Percentiles rank a stretch among this genome's conserved stretches.
These are phyloP conservation scores for Candida frijolesensis DNA, from an alignment of 1,139 yeast genomes.

Conservation along the genomic window DNA sequence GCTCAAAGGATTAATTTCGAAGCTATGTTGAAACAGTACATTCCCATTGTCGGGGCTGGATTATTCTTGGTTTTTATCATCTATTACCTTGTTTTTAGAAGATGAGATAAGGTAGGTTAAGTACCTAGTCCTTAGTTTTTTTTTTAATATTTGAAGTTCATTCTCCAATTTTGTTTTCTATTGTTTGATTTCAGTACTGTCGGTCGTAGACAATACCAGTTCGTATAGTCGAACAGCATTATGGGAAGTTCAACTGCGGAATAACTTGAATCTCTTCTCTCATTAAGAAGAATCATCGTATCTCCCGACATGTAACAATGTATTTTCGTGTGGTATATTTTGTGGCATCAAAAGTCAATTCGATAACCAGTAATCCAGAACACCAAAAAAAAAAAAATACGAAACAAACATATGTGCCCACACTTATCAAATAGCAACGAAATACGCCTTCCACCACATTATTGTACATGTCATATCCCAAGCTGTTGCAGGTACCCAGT, in stretches of 20 bases:
- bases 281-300: no score
- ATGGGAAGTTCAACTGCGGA: no score
- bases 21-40: slow-evolving; percentile 83
- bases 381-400: background rate
- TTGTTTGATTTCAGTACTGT: background rate
- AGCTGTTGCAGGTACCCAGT: slow-evolving; percentile 4
- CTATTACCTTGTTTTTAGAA: slow-evolving; percentile 54
- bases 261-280: no score
- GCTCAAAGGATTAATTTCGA: slow-evolving; percentile 92
- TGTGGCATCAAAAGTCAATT: background rate
- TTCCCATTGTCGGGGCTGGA: slow-evolving; percentile 77
- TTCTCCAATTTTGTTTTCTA: background rate
- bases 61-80: slow-evolving; percentile 74
- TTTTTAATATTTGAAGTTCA: background rate
- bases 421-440: background rate
- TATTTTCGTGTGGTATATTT: no score
- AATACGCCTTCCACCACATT: background rate
- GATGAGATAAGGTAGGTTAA: background rate
- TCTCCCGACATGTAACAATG: no score
- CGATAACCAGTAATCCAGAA: background rate
- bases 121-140: background rate
- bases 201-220: no score
- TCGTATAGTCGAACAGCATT: no score
- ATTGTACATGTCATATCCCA: slow-evolving; percentile 6
- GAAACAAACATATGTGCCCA: background rate